These are phyloP conservation scores for Wickerhamiella parazyma DNA, from an alignment of 805 yeast genomes.

Conservation along the genomic window DNA sequence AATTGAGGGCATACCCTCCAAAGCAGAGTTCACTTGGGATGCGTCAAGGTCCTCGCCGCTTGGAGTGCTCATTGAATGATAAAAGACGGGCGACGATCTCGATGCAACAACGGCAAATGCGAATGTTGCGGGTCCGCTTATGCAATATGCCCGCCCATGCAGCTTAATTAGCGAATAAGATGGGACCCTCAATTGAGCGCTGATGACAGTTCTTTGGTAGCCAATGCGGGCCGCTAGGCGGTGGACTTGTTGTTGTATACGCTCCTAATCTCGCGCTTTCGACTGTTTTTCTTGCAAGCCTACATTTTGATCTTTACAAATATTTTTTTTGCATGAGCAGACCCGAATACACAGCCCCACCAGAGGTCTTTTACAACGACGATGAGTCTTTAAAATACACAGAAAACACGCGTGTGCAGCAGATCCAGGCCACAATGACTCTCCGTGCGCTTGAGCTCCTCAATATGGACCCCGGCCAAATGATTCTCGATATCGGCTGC, in stretches of 20 bases:
- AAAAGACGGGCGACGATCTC: no score
- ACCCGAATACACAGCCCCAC: constrained; percentile 94
- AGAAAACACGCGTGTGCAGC: constrained; percentile 89
- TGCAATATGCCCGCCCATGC: no score
- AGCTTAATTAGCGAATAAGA: no score
- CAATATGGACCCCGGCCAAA: constrained; percentile 54
- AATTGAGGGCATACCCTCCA: neutral
- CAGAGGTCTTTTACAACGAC: constrained; percentile 89
- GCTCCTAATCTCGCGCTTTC: no score
- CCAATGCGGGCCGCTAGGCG: no score
- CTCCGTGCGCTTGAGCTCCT: constrained; percentile 79
- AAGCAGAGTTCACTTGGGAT: neutral
- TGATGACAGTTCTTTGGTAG: no score
- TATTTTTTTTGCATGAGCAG: constrained; percentile 53
- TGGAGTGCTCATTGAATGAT: neutral
- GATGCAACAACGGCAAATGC: no score
- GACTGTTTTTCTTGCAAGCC: no score
- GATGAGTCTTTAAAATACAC: constrained; percentile 84
- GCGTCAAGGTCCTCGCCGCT: no score
- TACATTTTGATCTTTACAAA: neutral
- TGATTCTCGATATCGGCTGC: constrained; percentile 84
- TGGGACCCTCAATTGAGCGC: no score
- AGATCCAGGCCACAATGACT: constrained; percentile 96
- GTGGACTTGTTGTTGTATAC: no score
- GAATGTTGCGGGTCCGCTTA: no score